Base-by-base conservation (phyloP, 305 asterid species). In the Solanum aculeatissimum region DNA sequence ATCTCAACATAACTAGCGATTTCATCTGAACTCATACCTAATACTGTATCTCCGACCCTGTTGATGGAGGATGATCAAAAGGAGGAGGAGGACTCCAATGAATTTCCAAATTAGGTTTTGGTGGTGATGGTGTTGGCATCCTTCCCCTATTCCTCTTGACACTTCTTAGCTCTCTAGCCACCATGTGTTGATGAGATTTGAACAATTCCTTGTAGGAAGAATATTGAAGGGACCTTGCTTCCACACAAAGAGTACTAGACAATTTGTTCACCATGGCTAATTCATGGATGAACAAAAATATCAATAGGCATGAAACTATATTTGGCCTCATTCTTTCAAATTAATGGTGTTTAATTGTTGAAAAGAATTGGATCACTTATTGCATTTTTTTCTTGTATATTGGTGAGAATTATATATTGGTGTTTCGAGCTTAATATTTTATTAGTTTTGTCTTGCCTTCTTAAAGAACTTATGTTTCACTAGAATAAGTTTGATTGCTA, bases 71-170 rank as follows among this genome's bases (percentile, higher is more conserved):
- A 15, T 1, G 43, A 62, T 58, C 29, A 25, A 65, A 21, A 27
- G 13, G 72, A 65, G 74, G 74, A 29, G 74, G 74, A n/a, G 45
- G 74, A 16, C 77, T 68, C 77, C 77, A 68, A 68, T 35, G 49
- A 68, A 68, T 35, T 35, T 9, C 16, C 0, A 19, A 6, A 69
- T 69, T 69, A 69, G 29, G 78, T 11, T 69, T 69, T 69, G 78
- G 53, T 38, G 77, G 18, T 38, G 78, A 4, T 38, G 77, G 53
- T 69, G 29, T 10, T 69, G 78, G 29, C 19, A 11, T 38, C 27
- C 9, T n/a, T 35, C 18, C 65, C 5, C n/a, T 57, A n/a, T 19
- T 69, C n/a, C 78, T 38, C 27, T 38, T 38, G 9, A 10, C 38
- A 38, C 78, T 21, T 32, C 29, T 38, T 38, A 38, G 18, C 18